phyloP scores from a whole-genome alignment of 2,329 filamentous ascomycete genomes.

The Ophiostoma sp. region DNA sequence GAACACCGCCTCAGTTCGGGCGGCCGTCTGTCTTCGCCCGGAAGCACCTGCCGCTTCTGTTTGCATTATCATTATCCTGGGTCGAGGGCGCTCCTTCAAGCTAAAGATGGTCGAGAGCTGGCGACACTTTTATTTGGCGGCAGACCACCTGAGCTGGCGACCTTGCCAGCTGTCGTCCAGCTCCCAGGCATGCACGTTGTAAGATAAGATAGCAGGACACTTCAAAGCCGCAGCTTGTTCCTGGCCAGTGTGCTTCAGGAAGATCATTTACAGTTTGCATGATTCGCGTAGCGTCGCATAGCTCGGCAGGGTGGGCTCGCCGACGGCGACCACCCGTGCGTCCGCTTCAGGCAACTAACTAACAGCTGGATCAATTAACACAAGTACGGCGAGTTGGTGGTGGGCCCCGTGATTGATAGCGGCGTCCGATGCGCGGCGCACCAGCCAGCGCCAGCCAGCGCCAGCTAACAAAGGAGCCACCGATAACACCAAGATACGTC shows the following conservation, averaged over 20 bases:
- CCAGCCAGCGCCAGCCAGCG: constrained; percentile 1
- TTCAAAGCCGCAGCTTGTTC: background rate
- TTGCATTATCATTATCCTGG: background rate
- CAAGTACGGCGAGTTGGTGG: background rate
- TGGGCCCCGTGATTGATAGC: constrained; percentile 23
- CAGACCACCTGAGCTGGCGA: too few relatives aligned
- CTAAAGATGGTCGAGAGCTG: background rate
- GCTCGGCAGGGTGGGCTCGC: background rate
- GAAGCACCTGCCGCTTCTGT: background rate
- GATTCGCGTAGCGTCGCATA: constrained; percentile 6
- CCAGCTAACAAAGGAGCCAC: constrained; percentile 11
- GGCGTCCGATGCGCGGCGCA: constrained; percentile 16
- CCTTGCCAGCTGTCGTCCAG: too few relatives aligned
- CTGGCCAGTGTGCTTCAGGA: background rate
- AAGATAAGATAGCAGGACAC: too few relatives aligned
- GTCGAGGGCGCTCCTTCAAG: background rate
- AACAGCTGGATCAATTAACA: background rate
- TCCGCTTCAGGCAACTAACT: constrained; percentile 16
- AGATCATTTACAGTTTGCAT: background rate
- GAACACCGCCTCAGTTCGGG: background rate
- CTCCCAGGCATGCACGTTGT: too few relatives aligned
- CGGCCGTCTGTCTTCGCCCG: background rate
- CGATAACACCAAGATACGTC: constrained; percentile 21
- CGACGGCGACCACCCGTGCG: constrained; percentile 15
- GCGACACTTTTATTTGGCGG: too few relatives aligned